Conservation (phyloP, 768 basidiomycete genomes). For the Leccinellum rugosiceps region DNA sequence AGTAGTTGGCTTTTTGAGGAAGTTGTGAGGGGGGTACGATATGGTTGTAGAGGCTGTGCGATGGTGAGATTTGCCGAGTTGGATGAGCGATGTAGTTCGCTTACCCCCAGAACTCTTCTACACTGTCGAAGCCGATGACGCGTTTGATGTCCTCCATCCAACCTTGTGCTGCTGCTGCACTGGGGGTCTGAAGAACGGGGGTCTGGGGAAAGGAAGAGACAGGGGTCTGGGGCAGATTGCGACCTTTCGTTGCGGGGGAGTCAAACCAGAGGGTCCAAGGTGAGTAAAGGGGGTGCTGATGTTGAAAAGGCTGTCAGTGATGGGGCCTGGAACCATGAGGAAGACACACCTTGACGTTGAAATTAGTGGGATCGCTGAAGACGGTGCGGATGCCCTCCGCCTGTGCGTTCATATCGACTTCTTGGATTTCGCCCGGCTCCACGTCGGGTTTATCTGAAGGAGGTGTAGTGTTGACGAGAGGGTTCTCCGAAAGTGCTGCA, state of each 20-base stretch:
- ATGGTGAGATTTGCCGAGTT: constrained; percentile 9
- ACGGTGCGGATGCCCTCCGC: constrained; percentile 86
- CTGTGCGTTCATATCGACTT: constrained; percentile 80
- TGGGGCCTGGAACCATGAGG: background rate
- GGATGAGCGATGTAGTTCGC: constrained; percentile 25
- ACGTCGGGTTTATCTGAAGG: constrained; percentile 36
- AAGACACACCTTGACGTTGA: constrained; percentile 86
- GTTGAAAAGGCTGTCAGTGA: constrained; percentile 1
- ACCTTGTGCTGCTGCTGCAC: constrained; percentile 70
- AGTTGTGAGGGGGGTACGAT: constrained; percentile 93
- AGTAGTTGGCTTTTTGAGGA: constrained; percentile 98
- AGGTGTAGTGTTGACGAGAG: constrained; percentile 8
- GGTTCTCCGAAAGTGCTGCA: constrained; percentile 65
- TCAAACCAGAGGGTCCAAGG: constrained; percentile 99
- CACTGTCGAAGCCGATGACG: constrained; percentile 92
- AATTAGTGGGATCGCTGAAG: constrained; percentile 88
- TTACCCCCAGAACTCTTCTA: constrained; percentile 99
- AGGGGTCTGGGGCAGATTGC: constrained; percentile 84
- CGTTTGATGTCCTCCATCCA: constrained; percentile 99
- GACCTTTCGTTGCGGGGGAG: constrained; percentile 86
- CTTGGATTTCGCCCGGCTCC: constrained; percentile 85
- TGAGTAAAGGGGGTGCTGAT: constrained; percentile 88
- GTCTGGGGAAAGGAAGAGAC: constrained; percentile 75
- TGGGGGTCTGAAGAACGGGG: constrained; percentile 68
- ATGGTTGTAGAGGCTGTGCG: constrained; percentile 83